phyloP scores from a whole-genome alignment of 306 rosid genomes.

The Cicer cuneatum region DNA sequence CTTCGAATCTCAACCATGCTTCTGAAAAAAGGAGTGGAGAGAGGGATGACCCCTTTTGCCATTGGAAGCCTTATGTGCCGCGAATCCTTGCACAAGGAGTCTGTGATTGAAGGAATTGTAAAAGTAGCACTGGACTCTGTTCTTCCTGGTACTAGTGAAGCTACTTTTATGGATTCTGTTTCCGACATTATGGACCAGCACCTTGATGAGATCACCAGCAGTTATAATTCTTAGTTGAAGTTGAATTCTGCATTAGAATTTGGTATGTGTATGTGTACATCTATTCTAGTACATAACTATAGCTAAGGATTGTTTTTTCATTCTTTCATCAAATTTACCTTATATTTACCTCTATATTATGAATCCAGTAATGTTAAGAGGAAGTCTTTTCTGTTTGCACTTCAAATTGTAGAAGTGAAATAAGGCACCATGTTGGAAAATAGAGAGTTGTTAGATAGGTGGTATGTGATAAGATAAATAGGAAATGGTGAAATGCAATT shows the following conservation, averaged over 20 bases:
- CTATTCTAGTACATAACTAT: constrained; percentile 53
- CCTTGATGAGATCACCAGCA: constrained; percentile 61
- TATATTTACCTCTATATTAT: constrained; percentile 8
- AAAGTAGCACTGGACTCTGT: constrained; percentile 70
- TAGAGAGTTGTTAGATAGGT: not conserved
- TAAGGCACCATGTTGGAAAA: not conserved
- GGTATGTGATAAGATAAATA: not conserved
- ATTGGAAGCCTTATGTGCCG: constrained; percentile 88
- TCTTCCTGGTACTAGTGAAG: constrained; percentile 83
- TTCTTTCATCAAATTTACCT: constrained; percentile 39
- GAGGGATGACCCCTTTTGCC: constrained; percentile 75
- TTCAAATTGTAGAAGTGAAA: not conserved
- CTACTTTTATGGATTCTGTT: constrained; percentile 74
- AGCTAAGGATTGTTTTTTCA: constrained; percentile 36
- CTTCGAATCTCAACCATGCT: constrained; percentile 91
- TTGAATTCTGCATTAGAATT: constrained; percentile 31
- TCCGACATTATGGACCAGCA: constrained; percentile 72
- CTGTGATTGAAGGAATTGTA: constrained; percentile 81
- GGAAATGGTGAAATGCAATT: not conserved
- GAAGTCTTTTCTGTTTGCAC: constrained; percentile 5
- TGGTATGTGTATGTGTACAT: constrained; percentile 46
- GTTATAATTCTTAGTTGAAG: constrained; percentile 45
- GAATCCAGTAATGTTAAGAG: constrained; percentile 11
- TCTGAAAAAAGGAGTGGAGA: constrained; percentile 85
- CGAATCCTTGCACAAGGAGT: constrained; percentile 71